Percentiles rank a stretch among this genome's conserved stretches.
These are phyloP conservation scores for Borovskyia barvae DNA, from an alignment of 208 protist species.

Conservation along the genomic window DNA sequence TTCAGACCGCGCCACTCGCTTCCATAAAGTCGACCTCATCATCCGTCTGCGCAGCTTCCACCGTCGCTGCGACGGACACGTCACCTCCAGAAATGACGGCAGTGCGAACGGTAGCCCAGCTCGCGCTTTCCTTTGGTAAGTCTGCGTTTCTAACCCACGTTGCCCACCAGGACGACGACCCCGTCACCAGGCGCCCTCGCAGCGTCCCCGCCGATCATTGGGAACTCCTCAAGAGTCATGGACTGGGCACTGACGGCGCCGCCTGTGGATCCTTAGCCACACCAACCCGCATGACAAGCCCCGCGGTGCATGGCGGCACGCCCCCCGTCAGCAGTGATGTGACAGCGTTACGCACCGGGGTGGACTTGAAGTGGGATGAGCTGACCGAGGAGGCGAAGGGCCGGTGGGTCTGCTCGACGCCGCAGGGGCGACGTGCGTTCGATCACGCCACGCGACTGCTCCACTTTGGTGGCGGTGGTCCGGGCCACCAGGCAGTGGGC, in stretches of 20 bases:
- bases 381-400: constrained; percentile 2
- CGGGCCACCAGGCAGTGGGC: not conserved
- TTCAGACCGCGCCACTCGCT: too few relatives aligned
- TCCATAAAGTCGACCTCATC: too few relatives aligned
- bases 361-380: constrained; percentile 10
- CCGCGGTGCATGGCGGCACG: not conserved
- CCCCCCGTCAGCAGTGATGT: constrained; percentile 1
- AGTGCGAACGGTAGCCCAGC: not conserved
- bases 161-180: constrained; percentile 25
- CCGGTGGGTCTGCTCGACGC: constrained; percentile 23
- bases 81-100: not conserved
- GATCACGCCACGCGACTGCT: not conserved
- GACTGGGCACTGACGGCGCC: not conserved
- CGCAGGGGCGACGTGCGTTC: constrained; percentile 27
- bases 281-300: not conserved
- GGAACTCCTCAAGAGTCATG: constrained; percentile 8
- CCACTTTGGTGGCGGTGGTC: not conserved
- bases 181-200: constrained; percentile 1
- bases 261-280: not conserved
- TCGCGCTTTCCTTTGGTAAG: constrained; percentile 23
- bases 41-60: not conserved
- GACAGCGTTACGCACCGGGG: not conserved
- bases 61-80: not conserved
- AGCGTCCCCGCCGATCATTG: constrained; percentile 8
- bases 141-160: constrained; percentile 30